Conservation (phyloP, 192 early-diverging fungal genomes). For the Mortierella antarctica region DNA sequence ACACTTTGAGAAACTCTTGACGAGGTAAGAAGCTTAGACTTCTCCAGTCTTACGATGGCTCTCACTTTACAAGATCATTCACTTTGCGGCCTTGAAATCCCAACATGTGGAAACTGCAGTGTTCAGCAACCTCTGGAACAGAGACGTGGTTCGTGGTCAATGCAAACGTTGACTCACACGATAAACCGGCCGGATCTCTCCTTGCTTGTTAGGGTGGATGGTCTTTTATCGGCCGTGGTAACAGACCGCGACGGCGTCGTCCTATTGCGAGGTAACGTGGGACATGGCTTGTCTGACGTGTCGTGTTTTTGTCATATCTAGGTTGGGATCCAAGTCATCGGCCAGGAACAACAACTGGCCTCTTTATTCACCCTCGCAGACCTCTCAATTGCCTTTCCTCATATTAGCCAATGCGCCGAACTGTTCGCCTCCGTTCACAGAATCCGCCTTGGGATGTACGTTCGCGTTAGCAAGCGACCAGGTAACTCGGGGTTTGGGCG, state of each 20-base stretch:
- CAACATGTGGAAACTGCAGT: too few species aligned
- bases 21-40: slow-evolving; percentile 18
- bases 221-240: slow-evolving; percentile 64
- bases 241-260: slow-evolving; percentile 74
- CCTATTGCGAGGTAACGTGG: slow-evolving; percentile 59
- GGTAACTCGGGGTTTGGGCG: slow-evolving; percentile 26
- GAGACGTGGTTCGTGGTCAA: too few species aligned
- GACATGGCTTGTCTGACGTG: not conserved
- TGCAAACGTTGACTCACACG: too few species aligned
- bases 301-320: too few species aligned
- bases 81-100: too few species aligned
- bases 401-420: slow-evolving; percentile 54
- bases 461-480: slow-evolving; percentile 72
- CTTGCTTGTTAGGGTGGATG: slow-evolving; percentile 37
- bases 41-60: not conserved
- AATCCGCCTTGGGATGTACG: slow-evolving; percentile 67
- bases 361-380: slow-evolving; percentile 12
- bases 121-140: too few species aligned
- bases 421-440: slow-evolving; percentile 53
- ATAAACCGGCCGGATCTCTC: too few species aligned
- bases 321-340: too few species aligned
- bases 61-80: slow-evolving; percentile 31
- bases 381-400: not conserved
- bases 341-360: not conserved
- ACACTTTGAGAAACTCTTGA: slow-evolving; percentile 55